These are phyloP conservation scores for Pholiota adiposa DNA, from an alignment of 1,284 basidiomycete genomes.

Conservation along the genomic window DNA sequence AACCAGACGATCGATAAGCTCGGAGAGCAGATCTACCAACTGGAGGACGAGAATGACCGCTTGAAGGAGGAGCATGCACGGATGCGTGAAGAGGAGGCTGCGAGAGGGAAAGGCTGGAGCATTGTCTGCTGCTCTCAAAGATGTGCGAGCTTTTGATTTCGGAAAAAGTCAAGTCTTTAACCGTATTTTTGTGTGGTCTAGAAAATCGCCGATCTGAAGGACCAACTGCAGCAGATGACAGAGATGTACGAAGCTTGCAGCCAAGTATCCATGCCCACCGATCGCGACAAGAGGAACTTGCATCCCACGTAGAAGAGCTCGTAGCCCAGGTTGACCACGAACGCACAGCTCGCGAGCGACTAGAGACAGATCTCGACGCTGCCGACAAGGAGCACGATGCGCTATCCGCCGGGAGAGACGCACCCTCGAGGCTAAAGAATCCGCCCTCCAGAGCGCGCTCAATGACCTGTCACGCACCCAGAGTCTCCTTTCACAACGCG, in stretches of 20 bases:
- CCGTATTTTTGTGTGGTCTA: slow-evolving; percentile 29
- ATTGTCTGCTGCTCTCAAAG: slow-evolving; percentile 76
- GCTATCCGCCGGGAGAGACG: slow-evolving; percentile 62
- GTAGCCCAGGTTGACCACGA: slow-evolving; percentile 66
- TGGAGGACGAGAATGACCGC: slow-evolving; percentile 65
- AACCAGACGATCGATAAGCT: slow-evolving; percentile 78
- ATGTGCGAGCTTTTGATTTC: slow-evolving; percentile 47
- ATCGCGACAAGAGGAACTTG: slow-evolving; percentile 75
- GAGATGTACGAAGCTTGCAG: slow-evolving; percentile 64
- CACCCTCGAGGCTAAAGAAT: slow-evolving; percentile 67
- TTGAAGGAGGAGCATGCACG: slow-evolving; percentile 52
- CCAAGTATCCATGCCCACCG: slow-evolving; percentile 61
- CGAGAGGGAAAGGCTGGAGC: slow-evolving; percentile 79
- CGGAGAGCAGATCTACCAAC: slow-evolving; percentile 57
- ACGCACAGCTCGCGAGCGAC: slow-evolving; percentile 58
- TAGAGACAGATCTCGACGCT: slow-evolving; percentile 58
- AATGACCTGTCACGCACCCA: slow-evolving; percentile 66
- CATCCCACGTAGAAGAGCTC: slow-evolving; percentile 75
- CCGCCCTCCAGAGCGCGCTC: slow-evolving; percentile 62
- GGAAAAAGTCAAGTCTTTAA: background rate
- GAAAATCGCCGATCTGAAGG: slow-evolving; percentile 69
- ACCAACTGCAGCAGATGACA: slow-evolving; percentile 63
- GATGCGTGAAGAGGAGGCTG: slow-evolving; percentile 56
- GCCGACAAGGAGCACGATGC: slow-evolving; percentile 61
- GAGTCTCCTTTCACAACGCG: slow-evolving; percentile 65